These are phyloP conservation scores for Phytopythium montanum DNA, from an alignment of 352 stramenopile genomes.

Conservation along the genomic window DNA sequence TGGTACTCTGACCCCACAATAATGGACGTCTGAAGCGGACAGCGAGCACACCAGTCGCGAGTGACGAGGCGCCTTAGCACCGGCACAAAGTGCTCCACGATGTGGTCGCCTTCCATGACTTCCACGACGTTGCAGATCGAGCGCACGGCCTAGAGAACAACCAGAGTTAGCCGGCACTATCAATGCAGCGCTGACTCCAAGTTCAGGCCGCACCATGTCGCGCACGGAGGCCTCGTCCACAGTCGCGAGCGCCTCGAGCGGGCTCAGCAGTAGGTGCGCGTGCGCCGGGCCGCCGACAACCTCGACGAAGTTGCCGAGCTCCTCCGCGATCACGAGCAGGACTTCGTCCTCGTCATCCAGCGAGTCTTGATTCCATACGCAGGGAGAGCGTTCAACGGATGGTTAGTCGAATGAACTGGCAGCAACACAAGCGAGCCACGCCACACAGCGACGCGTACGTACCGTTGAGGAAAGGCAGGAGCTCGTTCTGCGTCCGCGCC, in stretches of 20 bases:
- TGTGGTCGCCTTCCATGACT: constrained; percentile 79
- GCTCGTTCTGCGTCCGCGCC: constrained; percentile 90
- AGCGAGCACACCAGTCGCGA: constrained; percentile 94
- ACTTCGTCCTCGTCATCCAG: constrained; percentile 98
- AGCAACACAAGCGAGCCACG: no score
- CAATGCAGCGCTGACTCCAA: background rate
- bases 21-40: background rate
- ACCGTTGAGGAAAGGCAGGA: constrained; percentile 98
- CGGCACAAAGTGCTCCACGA: constrained; percentile 90
- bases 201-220: constrained; percentile 51
- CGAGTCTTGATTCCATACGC: constrained; percentile 73
- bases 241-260: constrained; percentile 92
- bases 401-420: no score
- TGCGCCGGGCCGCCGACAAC: constrained; percentile 88
- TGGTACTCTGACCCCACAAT: background rate
- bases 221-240: constrained; percentile 95
- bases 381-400: background rate
- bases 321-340: constrained; percentile 92
- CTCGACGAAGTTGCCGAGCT: constrained; percentile 88
- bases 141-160: constrained; percentile 61
- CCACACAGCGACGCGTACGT: constrained; percentile 4
- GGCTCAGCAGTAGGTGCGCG: constrained; percentile 89
- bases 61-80: constrained; percentile 93
- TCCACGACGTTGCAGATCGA: constrained; percentile 89
- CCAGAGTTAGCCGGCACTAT: background rate